phyloP scores from a whole-genome alignment of 306 rosid genomes.

The Quercus aquifolioides region DNA sequence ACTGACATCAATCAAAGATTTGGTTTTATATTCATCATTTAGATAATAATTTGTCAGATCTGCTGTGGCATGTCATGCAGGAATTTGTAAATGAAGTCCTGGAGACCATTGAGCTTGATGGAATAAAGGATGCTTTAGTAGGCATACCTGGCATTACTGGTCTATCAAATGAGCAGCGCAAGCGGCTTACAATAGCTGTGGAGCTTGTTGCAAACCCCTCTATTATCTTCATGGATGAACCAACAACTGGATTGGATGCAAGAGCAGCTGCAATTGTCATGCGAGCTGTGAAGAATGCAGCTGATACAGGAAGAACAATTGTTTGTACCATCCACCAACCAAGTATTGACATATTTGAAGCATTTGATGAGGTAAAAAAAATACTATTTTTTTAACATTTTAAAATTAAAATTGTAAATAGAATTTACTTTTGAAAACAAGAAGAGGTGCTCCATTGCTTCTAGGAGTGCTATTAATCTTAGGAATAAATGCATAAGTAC shows the following conservation, averaged over 20 bases:
- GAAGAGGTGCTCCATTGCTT: neutral
- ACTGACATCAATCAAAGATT: neutral
- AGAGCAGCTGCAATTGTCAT: slow-evolving; percentile 61
- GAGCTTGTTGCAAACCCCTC: slow-evolving; percentile 68
- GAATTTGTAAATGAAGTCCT: slow-evolving; percentile 54
- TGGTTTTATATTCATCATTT: neutral
- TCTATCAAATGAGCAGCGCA: slow-evolving; percentile 59
- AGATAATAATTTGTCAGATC: too few relatives aligned
- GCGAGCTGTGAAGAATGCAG: slow-evolving; percentile 59
- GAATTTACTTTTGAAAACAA: neutral
- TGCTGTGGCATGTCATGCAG: slow-evolving; percentile 15
- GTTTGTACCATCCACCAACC: slow-evolving; percentile 66
- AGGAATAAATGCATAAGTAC: neutral
- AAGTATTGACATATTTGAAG: slow-evolving; percentile 60
- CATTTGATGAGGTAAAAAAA: slow-evolving; percentile 80
- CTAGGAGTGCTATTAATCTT: neutral
- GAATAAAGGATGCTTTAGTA: slow-evolving; percentile 45
- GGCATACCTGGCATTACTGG: slow-evolving; percentile 52
- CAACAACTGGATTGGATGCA: slow-evolving; percentile 64
- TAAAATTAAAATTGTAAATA: too few relatives aligned
- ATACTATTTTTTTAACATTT: neutral
- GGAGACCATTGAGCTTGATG: slow-evolving; percentile 53
- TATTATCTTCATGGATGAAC: slow-evolving; percentile 65
- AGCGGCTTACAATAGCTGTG: slow-evolving; percentile 54
- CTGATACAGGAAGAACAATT: slow-evolving; percentile 54